Conservation (phyloP, 1,284 basidiomycete species). For the Boletus hoseneyae region DNA sequence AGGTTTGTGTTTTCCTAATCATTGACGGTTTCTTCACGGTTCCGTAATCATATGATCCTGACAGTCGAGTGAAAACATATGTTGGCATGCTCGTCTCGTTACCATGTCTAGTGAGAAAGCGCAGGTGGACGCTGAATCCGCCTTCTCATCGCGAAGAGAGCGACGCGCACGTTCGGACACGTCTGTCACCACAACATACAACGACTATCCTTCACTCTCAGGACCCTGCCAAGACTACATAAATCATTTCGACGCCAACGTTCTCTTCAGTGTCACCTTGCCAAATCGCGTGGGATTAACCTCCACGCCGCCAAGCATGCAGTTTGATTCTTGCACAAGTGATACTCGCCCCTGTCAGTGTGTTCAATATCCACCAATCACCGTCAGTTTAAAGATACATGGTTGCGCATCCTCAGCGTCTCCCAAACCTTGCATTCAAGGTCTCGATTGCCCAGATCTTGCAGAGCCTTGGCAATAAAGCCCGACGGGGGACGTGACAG, state of each 20-base stretch:
- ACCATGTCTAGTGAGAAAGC: constrained; percentile 1
- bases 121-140: not conserved
- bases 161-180: not conserved
- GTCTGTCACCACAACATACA: not conserved
- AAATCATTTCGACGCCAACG: not conserved
- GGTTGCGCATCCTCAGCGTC: not conserved
- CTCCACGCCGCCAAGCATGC: not conserved
- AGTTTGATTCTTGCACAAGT: not conserved
- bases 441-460: not conserved
- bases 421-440: not conserved
- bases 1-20: not conserved
- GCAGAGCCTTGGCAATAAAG: too few relatives aligned
- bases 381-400: too few relatives aligned
- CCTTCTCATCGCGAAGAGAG: not conserved
- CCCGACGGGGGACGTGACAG: not conserved
- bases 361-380: not conserved
- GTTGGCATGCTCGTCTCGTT: not conserved
- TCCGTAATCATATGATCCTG: not conserved
- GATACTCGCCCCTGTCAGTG: not conserved
- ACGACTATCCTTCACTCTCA: not conserved
- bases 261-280: not conserved
- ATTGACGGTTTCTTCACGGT: not conserved
- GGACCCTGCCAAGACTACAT: not conserved
- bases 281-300: constrained; percentile 4
- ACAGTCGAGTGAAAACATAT: not conserved